phyloP scores from a whole-genome alignment of 345 rosid genomes.

The Camelina laxa region DNA sequence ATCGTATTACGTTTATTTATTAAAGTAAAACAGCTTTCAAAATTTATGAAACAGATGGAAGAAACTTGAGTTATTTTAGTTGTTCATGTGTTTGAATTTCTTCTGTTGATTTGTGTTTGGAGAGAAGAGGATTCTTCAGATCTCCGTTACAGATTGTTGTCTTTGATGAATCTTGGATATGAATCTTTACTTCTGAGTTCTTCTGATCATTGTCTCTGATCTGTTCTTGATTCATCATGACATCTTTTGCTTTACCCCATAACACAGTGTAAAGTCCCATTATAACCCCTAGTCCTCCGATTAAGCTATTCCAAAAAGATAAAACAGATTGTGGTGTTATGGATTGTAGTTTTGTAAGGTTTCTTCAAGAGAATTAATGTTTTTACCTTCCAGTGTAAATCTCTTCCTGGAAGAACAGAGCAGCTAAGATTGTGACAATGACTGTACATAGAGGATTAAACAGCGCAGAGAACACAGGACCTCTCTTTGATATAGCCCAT shows the following conservation, averaged over 20 bases:
- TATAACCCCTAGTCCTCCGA: slow-evolving; percentile 59
- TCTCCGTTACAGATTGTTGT: slow-evolving; percentile 36
- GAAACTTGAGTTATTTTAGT: slow-evolving; percentile 24
- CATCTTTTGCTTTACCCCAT: slow-evolving; percentile 72
- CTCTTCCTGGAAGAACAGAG: slow-evolving; percentile 60
- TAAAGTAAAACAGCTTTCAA: slow-evolving; percentile 5
- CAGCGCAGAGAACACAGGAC: slow-evolving; percentile 68
- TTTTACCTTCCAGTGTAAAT: slow-evolving; percentile 59
- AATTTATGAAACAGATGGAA: slow-evolving; percentile 12
- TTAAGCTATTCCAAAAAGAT: slow-evolving; percentile 48
- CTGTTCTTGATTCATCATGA: slow-evolving; percentile 37
- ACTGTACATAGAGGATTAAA: slow-evolving; percentile 71
- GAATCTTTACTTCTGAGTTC: slow-evolving; percentile 42
- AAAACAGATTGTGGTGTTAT: slow-evolving; percentile 4
- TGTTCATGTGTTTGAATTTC: slow-evolving; percentile 30
- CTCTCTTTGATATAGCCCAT: slow-evolving; percentile 63
- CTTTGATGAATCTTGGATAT: slow-evolving; percentile 43
- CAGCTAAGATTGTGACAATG: slow-evolving; percentile 60
- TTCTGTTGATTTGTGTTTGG: slow-evolving; percentile 38
- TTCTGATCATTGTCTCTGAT: slow-evolving; percentile 30
- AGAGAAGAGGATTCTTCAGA: slow-evolving; percentile 60
- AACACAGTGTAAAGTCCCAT: slow-evolving; percentile 57
- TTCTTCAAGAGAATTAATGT: too few species aligned
- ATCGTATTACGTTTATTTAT: neutral
- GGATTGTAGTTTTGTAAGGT: neutral